phyloP scores from a whole-genome alignment of 371 early-diverging fungal genomes.

The Mucor racemosus region DNA sequence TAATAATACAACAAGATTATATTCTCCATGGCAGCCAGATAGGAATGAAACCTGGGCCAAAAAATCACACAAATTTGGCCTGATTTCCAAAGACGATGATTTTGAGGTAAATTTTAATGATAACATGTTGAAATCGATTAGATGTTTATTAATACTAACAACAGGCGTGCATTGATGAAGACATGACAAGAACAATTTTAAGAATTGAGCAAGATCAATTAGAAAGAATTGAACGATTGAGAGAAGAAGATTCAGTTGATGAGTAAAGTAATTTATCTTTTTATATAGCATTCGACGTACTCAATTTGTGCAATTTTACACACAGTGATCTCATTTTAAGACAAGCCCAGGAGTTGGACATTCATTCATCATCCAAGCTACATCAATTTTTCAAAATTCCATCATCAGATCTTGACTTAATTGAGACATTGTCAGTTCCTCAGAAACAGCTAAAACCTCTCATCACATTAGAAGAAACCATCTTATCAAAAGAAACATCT shows the following conservation, averaged over 20 bases:
- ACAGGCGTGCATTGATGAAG: constrained; percentile 6
- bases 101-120: not conserved
- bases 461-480: not conserved
- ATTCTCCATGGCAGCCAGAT: constrained; percentile 11
- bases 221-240: constrained; percentile 1
- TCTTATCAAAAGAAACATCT: not conserved
- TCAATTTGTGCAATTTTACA: not conserved
- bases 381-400: not conserved
- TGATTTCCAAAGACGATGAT: not conserved
- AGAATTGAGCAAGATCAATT: constrained; percentile 13
- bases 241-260: constrained; percentile 10
- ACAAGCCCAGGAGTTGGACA: not conserved
- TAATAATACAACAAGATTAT: not conserved
- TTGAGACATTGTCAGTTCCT: not conserved
- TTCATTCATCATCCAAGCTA: not conserved
- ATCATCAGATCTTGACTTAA: not conserved
- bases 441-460: not conserved
- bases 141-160: not conserved
- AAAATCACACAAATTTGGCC: constrained; percentile 2
- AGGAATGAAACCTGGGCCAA: not conserved
- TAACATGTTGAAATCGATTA: not conserved
- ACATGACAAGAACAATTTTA: not conserved
- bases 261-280: not conserved
- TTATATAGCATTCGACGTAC: too few species aligned
- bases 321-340: not conserved